Conservation (phyloP, 2,329 filamentous ascomycete species). For the Trichoderma hamatum region DNA sequence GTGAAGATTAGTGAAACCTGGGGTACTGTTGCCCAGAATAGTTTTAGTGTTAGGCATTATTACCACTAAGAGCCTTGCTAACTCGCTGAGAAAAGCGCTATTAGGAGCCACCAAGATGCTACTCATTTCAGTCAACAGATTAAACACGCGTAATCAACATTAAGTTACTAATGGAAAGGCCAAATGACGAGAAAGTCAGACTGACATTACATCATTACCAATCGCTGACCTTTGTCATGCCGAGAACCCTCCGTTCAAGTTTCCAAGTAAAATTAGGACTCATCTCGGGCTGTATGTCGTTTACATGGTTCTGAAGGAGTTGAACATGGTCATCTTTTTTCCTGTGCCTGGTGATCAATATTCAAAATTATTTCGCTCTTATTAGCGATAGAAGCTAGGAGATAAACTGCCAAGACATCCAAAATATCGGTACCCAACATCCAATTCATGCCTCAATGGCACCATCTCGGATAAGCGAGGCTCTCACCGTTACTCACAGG, state of each 20-base stretch:
- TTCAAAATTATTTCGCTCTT: neutral
- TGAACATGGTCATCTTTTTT: neutral
- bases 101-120: neutral
- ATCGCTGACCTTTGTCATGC: no score
- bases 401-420: neutral
- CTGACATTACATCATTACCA: no score
- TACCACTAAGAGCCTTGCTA: neutral
- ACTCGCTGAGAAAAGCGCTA: neutral
- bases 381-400: neutral
- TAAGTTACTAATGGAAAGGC: neutral
- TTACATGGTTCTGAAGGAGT: neutral
- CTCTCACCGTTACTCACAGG: conserved; percentile 28
- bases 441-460: neutral
- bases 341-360: neutral
- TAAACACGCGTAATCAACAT: neutral
- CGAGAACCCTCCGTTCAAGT: no score
- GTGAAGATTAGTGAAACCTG: neutral
- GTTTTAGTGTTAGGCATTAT: neutral
- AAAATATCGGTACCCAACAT: neutral
- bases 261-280: no score
- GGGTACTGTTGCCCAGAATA: neutral
- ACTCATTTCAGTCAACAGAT: neutral
- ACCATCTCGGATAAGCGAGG: neutral
- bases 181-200: neutral
- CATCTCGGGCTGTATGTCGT: neutral